phyloP scores from a whole-genome alignment of 2,329 filamentous ascomycete species.

The Phialemoniopsis sp. region DNA sequence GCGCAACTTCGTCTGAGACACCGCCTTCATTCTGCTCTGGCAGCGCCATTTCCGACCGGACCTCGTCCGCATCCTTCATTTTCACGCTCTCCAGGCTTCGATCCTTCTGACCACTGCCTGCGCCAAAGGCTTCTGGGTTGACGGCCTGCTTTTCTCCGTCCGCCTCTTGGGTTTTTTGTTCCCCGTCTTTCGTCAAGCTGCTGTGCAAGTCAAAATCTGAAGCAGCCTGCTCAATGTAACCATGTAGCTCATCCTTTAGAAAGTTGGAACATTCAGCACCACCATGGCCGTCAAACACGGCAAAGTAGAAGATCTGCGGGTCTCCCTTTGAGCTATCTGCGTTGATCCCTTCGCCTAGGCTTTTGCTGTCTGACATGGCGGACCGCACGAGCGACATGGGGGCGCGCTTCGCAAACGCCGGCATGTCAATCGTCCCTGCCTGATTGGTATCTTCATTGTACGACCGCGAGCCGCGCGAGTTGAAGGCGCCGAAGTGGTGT shows the following conservation, averaged over 20 bases:
- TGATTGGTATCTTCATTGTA: conserved; percentile 96
- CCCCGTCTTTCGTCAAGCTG: conserved; percentile 52
- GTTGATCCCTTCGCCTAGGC: conserved; percentile 56
- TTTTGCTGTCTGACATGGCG: conserved; percentile 42
- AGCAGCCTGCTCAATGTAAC: conserved; percentile 82
- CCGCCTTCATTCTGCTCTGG: conserved; percentile 24
- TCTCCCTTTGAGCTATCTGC: conserved; percentile 75
- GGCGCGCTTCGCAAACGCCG: conserved; percentile 82
- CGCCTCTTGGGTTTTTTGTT: conserved; percentile 12
- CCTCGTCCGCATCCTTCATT: conserved; percentile 45
- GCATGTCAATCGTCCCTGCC: conserved; percentile 88
- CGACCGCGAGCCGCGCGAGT: conserved; percentile 74
- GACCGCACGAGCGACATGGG: conserved; percentile 57
- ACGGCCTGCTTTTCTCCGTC: too few species aligned
- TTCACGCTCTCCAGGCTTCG: conserved; percentile 26
- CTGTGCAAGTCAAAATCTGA: conserved; percentile 73
- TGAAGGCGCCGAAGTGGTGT: conserved; percentile 84
- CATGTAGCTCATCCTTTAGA: conserved; percentile 76
- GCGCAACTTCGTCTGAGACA: conserved; percentile 26
- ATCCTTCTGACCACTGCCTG: too few species aligned
- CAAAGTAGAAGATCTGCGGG: conserved; percentile 97
- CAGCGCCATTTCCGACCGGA: conserved; percentile 29
- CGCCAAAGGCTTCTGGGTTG: too few species aligned
- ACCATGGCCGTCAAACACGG: conserved; percentile 92
- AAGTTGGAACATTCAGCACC: conserved; percentile 87